Base-by-base conservation (phyloP, 441 rosid genomes). In the Capsella rubella region DNA sequence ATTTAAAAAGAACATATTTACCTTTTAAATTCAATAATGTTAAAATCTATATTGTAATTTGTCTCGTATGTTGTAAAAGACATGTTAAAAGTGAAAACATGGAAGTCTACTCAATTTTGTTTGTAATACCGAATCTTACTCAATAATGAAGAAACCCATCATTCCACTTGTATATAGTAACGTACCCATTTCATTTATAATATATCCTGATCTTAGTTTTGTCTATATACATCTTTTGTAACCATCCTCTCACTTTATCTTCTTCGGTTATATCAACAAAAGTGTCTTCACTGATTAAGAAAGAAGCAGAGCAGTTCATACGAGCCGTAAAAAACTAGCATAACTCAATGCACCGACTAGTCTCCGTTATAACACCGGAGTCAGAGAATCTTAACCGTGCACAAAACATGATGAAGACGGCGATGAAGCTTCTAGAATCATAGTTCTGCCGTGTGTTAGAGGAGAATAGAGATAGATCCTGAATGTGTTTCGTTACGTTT, bases 341-440 rank as follows among this genome's bases (percentile, higher is more conserved):
- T 16, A 80, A 74, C 39, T 74, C 84, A 28, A 90, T 91, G 95
- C 84, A 84, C 43, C 63, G 71, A 28, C 39, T 85, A 3, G 76
- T 69, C 5, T 71, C 85, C 13, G 78, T 78, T 4, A 81, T 18
- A 18, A 18, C 71, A 37, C 69, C 86, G 1, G 14, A 78, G 10
- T 78, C 87, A 32, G 6, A 5, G 1, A 82, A 81, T 37, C 86
- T 93, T 49, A 16, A 1, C 12, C 53, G 1, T 15, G 90, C 93
- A 0, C 93, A 91, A 53, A 78, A 57, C 43, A 75, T 90, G 34
- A 87, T 91, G 91, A 86, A 87, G 70, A 81, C 79, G 2, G 98
- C 95, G 40, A 90, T 90, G n/a, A n/a, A n/a, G n/a, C n/a, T n/a
- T n/a, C n/a, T n/a, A n/a, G 92, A 91, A 61, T 90, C 87, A 21